Conservation (phyloP, 495 filamentous ascomycete species). For the Neurospora tetrasperma region DNA sequence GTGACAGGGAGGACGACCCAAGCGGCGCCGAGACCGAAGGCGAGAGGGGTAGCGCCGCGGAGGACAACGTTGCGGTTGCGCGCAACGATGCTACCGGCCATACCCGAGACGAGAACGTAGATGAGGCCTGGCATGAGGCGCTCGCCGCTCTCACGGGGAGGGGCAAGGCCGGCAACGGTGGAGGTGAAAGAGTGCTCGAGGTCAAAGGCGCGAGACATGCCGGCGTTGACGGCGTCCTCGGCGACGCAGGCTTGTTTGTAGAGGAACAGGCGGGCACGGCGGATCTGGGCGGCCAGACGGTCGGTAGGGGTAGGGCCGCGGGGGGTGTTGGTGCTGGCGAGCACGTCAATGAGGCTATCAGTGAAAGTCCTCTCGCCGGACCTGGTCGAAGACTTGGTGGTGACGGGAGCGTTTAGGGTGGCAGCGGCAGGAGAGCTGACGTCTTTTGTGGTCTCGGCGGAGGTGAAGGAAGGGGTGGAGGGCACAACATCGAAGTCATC, state of each 20-base stretch:
- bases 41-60: conserved; percentile 57
- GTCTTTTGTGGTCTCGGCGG: conserved; percentile 23
- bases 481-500: conserved; percentile 50
- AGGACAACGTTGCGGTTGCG: conserved; percentile 77
- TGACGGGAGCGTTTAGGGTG: conserved; percentile 5
- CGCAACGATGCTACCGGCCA: conserved; percentile 83
- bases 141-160: conserved; percentile 70
- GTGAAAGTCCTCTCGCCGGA: conserved; percentile 10
- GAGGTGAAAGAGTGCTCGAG: conserved; percentile 77
- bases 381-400: not conserved
- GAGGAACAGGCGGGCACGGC: conserved; percentile 67
- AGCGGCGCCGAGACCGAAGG: conserved; percentile 61
- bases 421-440: conserved; percentile 13
- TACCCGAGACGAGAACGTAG: conserved; percentile 83
- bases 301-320: conserved; percentile 75
- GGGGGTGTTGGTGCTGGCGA: conserved; percentile 15
- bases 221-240: conserved; percentile 67
- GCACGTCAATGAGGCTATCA: not conserved
- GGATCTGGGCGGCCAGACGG: conserved; percentile 75
- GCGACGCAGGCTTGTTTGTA: conserved; percentile 58
- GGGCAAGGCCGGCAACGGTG: conserved; percentile 79
- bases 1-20: conserved; percentile 67
- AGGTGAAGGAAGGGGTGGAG: conserved; percentile 14
- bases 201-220: conserved; percentile 62
- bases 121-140: conserved; percentile 73